Percentiles rank a stretch among this genome's conserved stretches.
Evolutionary conservation across 2,329 filamentous ascomycete genomes (phyloP).

Genomic region (Hymenoscyphus albidus): DNA sequence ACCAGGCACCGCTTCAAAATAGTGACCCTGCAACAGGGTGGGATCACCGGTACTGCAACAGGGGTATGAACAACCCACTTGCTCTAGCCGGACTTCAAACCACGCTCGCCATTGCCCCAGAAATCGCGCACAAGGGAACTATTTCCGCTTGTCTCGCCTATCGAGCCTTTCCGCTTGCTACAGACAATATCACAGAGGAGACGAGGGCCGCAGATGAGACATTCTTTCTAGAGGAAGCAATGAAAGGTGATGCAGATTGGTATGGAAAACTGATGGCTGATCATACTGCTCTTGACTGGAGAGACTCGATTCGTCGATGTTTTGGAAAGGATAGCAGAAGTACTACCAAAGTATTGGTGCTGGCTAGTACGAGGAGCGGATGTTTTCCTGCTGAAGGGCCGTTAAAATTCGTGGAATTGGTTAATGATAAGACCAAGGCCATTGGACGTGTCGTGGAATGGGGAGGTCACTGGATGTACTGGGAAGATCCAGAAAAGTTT

Average conservation of each 20-base stretch:
- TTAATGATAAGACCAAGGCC: conserved; percentile 25
- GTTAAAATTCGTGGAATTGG: conserved; percentile 30
- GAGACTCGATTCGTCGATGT: conserved; percentile 26
- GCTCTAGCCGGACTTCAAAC: conserved; percentile 29
- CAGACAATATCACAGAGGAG: conserved; percentile 14
- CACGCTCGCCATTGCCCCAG: conserved; percentile 25
- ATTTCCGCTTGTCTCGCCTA: conserved; percentile 33
- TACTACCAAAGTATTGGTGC: conserved; percentile 28
- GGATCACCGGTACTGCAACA: conserved; percentile 30
- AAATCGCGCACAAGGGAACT: conserved; percentile 29
- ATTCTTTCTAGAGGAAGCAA: conserved; percentile 32
- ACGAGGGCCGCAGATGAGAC: conserved; percentile 23
- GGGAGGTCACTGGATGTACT: conserved; percentile 37
- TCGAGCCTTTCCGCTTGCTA: conserved; percentile 22
- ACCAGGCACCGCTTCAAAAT: conserved; percentile 35
- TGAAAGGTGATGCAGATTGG: conserved; percentile 31
- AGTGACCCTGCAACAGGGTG: conserved; percentile 26
- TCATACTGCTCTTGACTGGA: conserved; percentile 34
- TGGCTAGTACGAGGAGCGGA: conserved; percentile 33
- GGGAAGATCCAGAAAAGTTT: conserved; percentile 32
- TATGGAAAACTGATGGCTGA: conserved; percentile 35
- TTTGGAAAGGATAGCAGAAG: conserved; percentile 24
- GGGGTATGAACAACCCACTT: conserved; percentile 30
- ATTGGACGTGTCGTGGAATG: conserved; percentile 29
- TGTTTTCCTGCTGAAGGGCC: conserved; percentile 34